Evolutionary conservation across 768 basidiomycete genomes (phyloP).

Genomic region (Boletus pseudo-olivaceus): DNA sequence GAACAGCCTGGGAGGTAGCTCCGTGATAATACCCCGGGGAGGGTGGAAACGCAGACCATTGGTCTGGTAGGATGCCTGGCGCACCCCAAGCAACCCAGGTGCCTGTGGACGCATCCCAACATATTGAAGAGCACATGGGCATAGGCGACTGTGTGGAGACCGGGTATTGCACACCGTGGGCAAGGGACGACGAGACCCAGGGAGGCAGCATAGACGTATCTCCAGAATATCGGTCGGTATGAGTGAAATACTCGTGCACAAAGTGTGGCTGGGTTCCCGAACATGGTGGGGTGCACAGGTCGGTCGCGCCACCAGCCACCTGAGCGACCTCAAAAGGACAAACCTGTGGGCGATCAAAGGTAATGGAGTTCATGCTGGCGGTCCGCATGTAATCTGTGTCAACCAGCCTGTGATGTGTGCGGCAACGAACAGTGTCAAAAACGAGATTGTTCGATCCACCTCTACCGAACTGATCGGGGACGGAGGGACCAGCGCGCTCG

Average conservation of each 20-base stretch:
- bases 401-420: constrained; percentile 21
- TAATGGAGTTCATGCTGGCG: constrained; percentile 18
- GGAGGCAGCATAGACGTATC: constrained; percentile 23
- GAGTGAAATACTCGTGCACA: constrained; percentile 26
- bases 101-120: constrained; percentile 29
- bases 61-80: constrained; percentile 24
- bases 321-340: constrained; percentile 18
- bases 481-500: constrained; percentile 8
- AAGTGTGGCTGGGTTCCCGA: constrained; percentile 23
- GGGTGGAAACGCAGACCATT: constrained; percentile 29
- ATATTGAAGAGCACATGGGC: constrained; percentile 26
- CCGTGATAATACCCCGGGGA: constrained; percentile 28
- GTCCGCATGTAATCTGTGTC: constrained; percentile 21
- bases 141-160: constrained; percentile 28
- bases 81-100: constrained; percentile 31
- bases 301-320: constrained; percentile 20
- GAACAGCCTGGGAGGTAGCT: constrained; percentile 16
- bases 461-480: constrained; percentile 27
- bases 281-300: constrained; percentile 25
- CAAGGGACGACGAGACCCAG: constrained; percentile 26
- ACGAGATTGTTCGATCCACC: constrained; percentile 36
- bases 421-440: constrained; percentile 36
- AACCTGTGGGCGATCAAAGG: constrained; percentile 24
- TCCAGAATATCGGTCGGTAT: constrained; percentile 19
- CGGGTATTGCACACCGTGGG: constrained; percentile 30